Percentiles rank a stretch among this genome's conserved stretches.
phyloP scores from a whole-genome alignment of 805 yeast genomes.

The Hanseniaspora thailandica region DNA sequence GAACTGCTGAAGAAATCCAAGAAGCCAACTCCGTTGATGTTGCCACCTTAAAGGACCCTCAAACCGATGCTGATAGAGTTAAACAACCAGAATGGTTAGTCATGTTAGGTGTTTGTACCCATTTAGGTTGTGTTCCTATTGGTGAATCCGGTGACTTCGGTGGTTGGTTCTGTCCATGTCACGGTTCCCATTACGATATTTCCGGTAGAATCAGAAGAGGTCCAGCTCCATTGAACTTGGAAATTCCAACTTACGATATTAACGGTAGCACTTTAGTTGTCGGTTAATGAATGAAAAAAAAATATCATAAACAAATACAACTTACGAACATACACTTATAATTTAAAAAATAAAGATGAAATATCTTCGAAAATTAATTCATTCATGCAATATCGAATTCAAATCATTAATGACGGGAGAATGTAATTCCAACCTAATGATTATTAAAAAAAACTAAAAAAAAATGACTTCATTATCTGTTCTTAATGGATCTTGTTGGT shows the following conservation, averaged over 20 bases:
- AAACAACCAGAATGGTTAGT: conserved; percentile 96
- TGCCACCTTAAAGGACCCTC: conserved; percentile 79
- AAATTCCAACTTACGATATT: conserved; percentile 84
- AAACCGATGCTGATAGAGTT: conserved; percentile 84
- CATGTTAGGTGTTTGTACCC: conserved; percentile 99
- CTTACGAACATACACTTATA: background rate
- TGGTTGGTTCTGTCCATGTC: conserved; percentile 99
- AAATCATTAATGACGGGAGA: background rate
- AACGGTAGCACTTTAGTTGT: conserved; percentile 72
- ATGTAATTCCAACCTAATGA: no score
- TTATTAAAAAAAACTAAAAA: background rate
- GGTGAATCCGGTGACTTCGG: conserved; percentile 99
- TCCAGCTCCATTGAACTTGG: conserved; percentile 98
- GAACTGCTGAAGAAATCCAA: conserved; percentile 82
- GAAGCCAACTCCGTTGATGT: conserved; percentile 86
- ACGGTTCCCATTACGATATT: conserved; percentile 99
- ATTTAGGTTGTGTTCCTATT: conserved; percentile 99
- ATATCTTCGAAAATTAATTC: background rate
- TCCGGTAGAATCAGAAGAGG: conserved; percentile 99
- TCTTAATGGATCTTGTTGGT: background rate
- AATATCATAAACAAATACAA: background rate
- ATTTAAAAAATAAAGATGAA: background rate
- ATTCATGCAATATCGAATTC: background rate
- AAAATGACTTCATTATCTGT: background rate
- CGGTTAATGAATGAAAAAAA: conserved; percentile 45